phyloP scores from a whole-genome alignment of 2,329 filamentous ascomycete species.

The Sordariomycetes sp. region DNA sequence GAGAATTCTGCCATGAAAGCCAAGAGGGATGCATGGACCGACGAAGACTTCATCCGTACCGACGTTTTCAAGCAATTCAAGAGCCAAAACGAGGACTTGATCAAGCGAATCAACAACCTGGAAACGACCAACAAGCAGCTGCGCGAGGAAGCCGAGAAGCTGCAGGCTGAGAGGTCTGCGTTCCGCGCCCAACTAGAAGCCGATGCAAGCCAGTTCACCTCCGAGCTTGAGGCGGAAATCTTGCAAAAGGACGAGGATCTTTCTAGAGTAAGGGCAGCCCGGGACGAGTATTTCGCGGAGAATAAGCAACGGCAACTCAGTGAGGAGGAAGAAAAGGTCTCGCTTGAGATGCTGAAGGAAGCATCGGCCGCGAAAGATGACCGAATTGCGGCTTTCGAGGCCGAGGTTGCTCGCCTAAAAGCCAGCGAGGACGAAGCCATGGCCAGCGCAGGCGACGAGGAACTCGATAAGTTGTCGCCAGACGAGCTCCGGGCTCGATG shows the following conservation, averaged over 20 bases:
- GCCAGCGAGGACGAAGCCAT: slow-evolving; percentile 36
- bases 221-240: slow-evolving; percentile 75
- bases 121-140: slow-evolving; percentile 82
- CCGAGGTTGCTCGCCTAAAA: slow-evolving; percentile 66
- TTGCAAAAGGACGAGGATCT: slow-evolving; percentile 76
- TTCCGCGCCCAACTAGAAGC: slow-evolving; percentile 75
- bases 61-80: slow-evolving; percentile 91
- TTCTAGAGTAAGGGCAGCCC: slow-evolving; percentile 69
- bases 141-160: slow-evolving; percentile 74
- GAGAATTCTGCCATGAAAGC: slow-evolving; percentile 68
- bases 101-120: slow-evolving; percentile 83
- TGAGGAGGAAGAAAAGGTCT: slow-evolving; percentile 65
- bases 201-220: slow-evolving; percentile 63
- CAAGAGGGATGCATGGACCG: slow-evolving; percentile 63
- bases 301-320: slow-evolving; percentile 68
- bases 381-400: slow-evolving; percentile 73
- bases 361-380: slow-evolving; percentile 70
- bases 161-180: slow-evolving; percentile 74
- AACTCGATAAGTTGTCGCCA: slow-evolving; percentile 48
- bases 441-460: slow-evolving; percentile 28
- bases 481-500: slow-evolving; percentile 71
- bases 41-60: slow-evolving; percentile 89
- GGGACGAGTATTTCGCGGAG: slow-evolving; percentile 82
- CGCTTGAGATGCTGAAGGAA: slow-evolving; percentile 68
- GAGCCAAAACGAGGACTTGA: slow-evolving; percentile 82